Percentiles rank a stretch among this genome's conserved stretches.
These are phyloP conservation scores for Tothia fuscella DNA, from an alignment of 2,329 filamentous ascomycete genomes.

Conservation along the genomic window DNA sequence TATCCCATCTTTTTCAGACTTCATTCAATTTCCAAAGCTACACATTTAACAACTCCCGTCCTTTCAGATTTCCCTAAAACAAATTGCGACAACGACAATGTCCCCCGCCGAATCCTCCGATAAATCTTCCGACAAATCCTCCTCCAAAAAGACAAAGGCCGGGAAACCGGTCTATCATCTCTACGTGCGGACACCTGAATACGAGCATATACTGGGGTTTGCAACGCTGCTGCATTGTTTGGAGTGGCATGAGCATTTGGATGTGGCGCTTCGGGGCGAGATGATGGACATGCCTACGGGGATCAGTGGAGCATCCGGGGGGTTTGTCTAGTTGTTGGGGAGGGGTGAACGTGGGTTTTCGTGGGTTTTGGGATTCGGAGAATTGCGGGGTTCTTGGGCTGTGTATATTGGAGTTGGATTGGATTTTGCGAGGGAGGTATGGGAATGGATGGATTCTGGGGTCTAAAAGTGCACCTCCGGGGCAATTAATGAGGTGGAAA, in stretches of 20 bases:
- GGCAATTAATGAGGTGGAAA: too few species aligned
- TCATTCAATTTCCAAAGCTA: too few species aligned
- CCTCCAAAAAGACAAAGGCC: not conserved
- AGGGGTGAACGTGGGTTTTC: too few species aligned
- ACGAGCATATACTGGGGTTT: slow-evolving; percentile 3
- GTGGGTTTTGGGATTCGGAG: too few species aligned
- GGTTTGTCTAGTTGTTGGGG: too few species aligned
- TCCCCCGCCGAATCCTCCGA: not conserved
- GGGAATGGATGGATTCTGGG: too few species aligned
- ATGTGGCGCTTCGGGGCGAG: slow-evolving; percentile 5
- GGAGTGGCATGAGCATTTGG: slow-evolving; percentile 5
- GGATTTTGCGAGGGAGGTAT: too few species aligned
- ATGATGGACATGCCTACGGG: slow-evolving; percentile 8
- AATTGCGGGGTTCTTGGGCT: too few species aligned
- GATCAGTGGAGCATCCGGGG: too few species aligned
- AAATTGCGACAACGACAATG: slow-evolving; percentile 7
- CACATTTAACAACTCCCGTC: not conserved
- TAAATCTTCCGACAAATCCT: not conserved
- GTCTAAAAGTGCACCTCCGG: too few species aligned
- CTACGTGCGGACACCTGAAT: not conserved
- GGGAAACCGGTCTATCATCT: slow-evolving; percentile 6
- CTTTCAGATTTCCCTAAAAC: slow-evolving; percentile 1
- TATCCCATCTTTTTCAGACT: not conserved
- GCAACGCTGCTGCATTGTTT: slow-evolving; percentile 6
- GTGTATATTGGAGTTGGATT: too few species aligned